Evolutionary conservation across 768 basidiomycete species (phyloP).

Genomic region (Clavaria fumosa): DNA sequence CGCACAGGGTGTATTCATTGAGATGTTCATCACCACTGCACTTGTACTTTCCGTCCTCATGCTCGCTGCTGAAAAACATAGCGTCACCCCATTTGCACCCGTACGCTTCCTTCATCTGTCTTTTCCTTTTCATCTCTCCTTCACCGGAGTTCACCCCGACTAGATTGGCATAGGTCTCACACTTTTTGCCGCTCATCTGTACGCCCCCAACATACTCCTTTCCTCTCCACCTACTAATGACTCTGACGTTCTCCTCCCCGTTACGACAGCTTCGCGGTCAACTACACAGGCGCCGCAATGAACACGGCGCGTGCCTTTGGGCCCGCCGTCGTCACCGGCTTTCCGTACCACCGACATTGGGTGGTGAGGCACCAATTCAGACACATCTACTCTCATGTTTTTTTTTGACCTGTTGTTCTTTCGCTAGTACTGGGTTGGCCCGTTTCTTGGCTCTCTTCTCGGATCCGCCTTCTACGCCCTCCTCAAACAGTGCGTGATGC

Average conservation of each 20-base stretch:
- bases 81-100: constrained; percentile 51
- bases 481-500: constrained; percentile 29
- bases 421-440: constrained; percentile 56
- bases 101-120: no score
- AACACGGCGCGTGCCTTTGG: constrained; percentile 58
- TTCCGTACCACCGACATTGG: constrained; percentile 39
- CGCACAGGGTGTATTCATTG: constrained; percentile 52
- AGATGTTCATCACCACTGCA: constrained; percentile 50
- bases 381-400: constrained; percentile 2
- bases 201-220: constrained; percentile 11
- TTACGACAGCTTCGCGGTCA: constrained; percentile 35
- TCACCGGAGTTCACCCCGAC: constrained; percentile 1
- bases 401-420: constrained; percentile 3
- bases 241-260: background rate
- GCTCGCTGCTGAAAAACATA: constrained; percentile 57
- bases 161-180: constrained; percentile 56
- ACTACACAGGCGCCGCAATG: constrained; percentile 51
- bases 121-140: no score
- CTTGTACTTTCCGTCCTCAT: constrained; percentile 53
- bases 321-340: constrained; percentile 53
- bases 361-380: constrained; percentile 25
- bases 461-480: constrained; percentile 38
- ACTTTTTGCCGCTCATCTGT: constrained; percentile 48
- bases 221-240: background rate
- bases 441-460: constrained; percentile 48